Base-by-base conservation (phyloP, 2,329 filamentous ascomycete genomes). In the Trichoderma lentiforme region DNA sequence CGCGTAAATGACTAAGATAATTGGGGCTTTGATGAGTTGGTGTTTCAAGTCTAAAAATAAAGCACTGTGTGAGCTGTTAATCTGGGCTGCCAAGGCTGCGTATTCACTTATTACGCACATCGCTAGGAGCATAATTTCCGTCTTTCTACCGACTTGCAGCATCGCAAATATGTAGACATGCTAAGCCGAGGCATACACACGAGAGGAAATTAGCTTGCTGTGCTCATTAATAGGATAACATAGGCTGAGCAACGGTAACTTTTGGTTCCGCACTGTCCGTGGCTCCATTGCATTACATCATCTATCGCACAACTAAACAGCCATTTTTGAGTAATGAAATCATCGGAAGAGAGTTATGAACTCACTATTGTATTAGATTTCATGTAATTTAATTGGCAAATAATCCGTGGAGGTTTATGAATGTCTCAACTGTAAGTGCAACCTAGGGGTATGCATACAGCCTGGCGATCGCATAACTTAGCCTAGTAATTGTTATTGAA, bases 281-380 rank as follows among this genome's bases (percentile, higher is more conserved):
- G 4, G 3, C 18, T n/a, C 43, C 3, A 51, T 53, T 61, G 11
- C 39, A 69, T 69, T 70, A 70, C 67, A 70, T 70, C 67, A 70
- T 58, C 28, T 11, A 5, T 51, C 8, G 14, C 7, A 28, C 26
- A 26, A 11, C 32, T 11, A 1, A 57, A 8, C 15, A 57, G 34
- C 30, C n/a, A 39, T 26, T 47, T n/a, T 39, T 21, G 51, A 6
- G 28, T 11, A 12, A 30, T 62, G 39, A 34, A 62, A n/a, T 56
- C 14, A 57, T 57, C 3, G 15, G 14, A 4, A 21, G n/a, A 28
- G 14, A n/a, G 5, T 9, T 21, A 15, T 7, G 18, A 64, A n/a
- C 12, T 51, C 8, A 9, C 9, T 32, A 30, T 64, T 32, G 8
- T 32, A 51, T 51, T 14, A n/a, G 2, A 65, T 8, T 14, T n/a